Evolutionary conservation across 2,329 filamentous ascomycete species (phyloP), one percentile per base, ranked within the genome.

Genomic region (Pestalotiopsis sp.): DNA sequence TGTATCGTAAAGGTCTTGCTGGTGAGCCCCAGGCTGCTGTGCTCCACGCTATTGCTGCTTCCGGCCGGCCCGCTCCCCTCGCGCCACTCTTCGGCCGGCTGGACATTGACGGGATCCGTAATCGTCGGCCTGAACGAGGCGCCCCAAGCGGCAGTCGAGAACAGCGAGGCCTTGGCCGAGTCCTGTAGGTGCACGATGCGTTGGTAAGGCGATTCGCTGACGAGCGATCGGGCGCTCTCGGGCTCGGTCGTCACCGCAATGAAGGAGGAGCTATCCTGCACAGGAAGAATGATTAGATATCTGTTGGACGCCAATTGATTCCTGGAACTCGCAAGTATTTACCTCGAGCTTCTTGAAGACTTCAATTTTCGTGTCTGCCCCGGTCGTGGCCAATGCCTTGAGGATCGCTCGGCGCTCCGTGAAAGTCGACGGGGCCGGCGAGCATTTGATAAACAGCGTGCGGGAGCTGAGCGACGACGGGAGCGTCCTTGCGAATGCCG

Each of bases 351-450:
- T 83, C 77, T 83, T 86, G 76, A 90, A 90, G 45, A 84, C 79
- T 55, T 89, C 85, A 59, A 89, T 81, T 2, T 79, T 77, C 55
- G 74, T 70, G 17, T 69, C 36, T 36, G 68, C 72, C 67, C 84
- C 85, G 71, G 85, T 79, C 67, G 81, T 79, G 76, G 87, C 82
- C 25, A 90, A 78, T 36, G 84, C 81, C 58, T 84, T 83, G 41
- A 90, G 78, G 23, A 90, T 81, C 7, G 86, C 86, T 27, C 87
- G 85, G 6, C 87, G 84, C 77, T 90, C 86, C 38, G 82, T 80
- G 71, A 90, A 84, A 61, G 71, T 85, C n/a, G 79, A 73, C 12
- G 88, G 87, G 13, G 82, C 74, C 14, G 87, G 88, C n/a, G 78
- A 76, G 23, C 88, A 87, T 49, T 81, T 82, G 70, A 90, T 73